Evolutionary conservation across 2,329 filamentous ascomycete genomes (phyloP).

Genomic region (Sporothrix brasiliensis): DNA sequence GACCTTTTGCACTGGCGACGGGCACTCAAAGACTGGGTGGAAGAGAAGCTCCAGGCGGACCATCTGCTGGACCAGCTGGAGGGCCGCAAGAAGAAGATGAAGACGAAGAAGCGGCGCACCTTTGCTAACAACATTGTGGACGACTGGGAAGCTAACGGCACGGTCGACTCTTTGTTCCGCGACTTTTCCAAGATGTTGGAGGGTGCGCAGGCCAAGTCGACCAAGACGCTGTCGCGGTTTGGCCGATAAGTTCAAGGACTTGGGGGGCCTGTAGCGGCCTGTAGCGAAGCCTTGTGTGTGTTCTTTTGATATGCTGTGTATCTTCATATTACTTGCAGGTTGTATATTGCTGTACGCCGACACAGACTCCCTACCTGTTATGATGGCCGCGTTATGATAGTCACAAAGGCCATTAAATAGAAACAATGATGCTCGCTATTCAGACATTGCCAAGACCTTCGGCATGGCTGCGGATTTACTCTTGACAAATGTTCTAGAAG

Average conservation of each 20-base stretch:
- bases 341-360: neutral
- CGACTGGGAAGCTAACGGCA: conserved; percentile 61
- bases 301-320: neutral
- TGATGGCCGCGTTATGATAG: neutral
- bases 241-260: conserved; percentile 22
- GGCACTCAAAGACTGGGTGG: conserved; percentile 72
- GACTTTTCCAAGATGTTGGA: conserved; percentile 68
- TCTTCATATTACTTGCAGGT: neutral
- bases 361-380: no score
- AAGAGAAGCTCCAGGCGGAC: conserved; percentile 60
- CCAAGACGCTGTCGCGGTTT: conserved; percentile 31
- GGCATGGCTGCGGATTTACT: conserved; percentile 1
- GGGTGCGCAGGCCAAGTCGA: conserved; percentile 53
- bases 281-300: no score
- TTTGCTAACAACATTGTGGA: conserved; percentile 67
- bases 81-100: conserved; percentile 60
- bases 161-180: conserved; percentile 63
- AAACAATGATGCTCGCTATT: conserved; percentile 16
- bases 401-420: conserved; percentile 6
- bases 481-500: conserved; percentile 28
- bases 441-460: conserved; percentile 28
- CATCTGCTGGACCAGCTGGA: conserved; percentile 53
- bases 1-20: conserved; percentile 75
- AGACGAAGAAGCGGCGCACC: conserved; percentile 59
- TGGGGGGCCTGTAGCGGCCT: no score